Evolutionary conservation across 2,329 filamentous ascomycete genomes (phyloP), one percentile per base, ranked within the genome.

Genomic region (Sclerotinia borealis): DNA sequence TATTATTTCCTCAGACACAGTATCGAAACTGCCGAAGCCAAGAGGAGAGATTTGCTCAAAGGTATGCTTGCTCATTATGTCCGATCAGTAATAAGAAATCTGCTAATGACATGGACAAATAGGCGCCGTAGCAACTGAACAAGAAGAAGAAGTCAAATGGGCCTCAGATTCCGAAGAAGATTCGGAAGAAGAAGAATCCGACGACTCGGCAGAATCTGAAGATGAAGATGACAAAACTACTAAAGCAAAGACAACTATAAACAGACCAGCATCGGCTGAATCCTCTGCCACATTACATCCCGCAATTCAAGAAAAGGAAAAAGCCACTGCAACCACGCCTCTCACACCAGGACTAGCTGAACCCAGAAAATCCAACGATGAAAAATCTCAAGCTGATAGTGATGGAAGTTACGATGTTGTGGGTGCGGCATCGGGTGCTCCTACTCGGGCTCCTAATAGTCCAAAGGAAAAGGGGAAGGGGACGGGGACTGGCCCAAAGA

Each of bases 341-440:
- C 15, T 45, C 3, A 51, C 25, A 1, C 78, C 85, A 54, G 91
- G 91, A 76, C 82, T 87, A 31, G 77, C 78, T 36, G 85, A 90
- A 70, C 79, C 86, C 22, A 87, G 91, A 54, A 85, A 83, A 72
- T 96, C 92, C 31, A 89, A 96, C 72, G 92, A 96, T 72, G 89
- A 92, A 75, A 92, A 93, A 75, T 96, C 91, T 31, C 90, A 95
- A 69, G 87, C 92, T 9, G 95, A 95, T 72, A 97, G 93, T 74
- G 95, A 99, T 71, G 91, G 91, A 22, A 96, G 92, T 78, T 99
- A 99, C 75, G 95, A 99, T 75, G 83, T 99, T 39, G 92, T 99
- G 51, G 89, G 90, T 9, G 87, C 88, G 7, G 81, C 86, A 51
- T 93, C 90, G 59, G 90, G 90, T 55, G 84, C 85, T 50, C 86